These are phyloP conservation scores for Calonectria pseudoturangicola DNA, from an alignment of 2,329 filamentous ascomycete genomes.

Conservation along the genomic window DNA sequence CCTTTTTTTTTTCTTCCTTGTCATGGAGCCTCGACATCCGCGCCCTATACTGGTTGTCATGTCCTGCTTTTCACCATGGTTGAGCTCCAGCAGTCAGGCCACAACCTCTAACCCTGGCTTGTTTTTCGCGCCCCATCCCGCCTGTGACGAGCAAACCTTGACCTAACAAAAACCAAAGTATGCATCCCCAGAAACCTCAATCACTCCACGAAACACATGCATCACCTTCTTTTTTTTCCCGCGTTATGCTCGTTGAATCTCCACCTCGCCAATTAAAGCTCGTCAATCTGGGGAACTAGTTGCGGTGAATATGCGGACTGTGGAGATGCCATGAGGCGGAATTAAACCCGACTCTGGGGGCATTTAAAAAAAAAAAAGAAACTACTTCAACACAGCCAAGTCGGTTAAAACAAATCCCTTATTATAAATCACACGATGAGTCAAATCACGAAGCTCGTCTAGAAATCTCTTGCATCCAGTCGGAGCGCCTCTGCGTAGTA, in stretches of 20 bases:
- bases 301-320: slow-evolving; percentile 18
- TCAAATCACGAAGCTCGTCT: slow-evolving; percentile 1
- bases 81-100: slow-evolving; percentile 7
- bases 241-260: slow-evolving; percentile 1
- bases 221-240: background rate
- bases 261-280: slow-evolving; percentile 16
- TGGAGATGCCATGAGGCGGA: slow-evolving; percentile 4
- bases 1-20: background rate
- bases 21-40: background rate
- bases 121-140: background rate
- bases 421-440: background rate
- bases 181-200: background rate
- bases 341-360: slow-evolving; percentile 1
- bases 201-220: background rate
- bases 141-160: background rate
- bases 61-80: slow-evolving; percentile 3
- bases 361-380: slow-evolving; percentile 10
- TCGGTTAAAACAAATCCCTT: background rate
- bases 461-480: background rate
- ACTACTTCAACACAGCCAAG: background rate
- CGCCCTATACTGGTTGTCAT: background rate
- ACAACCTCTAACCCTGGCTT: slow-evolving; percentile 13
- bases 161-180: background rate
- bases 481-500: background rate
- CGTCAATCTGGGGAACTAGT: slow-evolving; percentile 24